Evolutionary conservation across 306 rosid species (phyloP).

Genomic region (Cicer yamashitae): DNA sequence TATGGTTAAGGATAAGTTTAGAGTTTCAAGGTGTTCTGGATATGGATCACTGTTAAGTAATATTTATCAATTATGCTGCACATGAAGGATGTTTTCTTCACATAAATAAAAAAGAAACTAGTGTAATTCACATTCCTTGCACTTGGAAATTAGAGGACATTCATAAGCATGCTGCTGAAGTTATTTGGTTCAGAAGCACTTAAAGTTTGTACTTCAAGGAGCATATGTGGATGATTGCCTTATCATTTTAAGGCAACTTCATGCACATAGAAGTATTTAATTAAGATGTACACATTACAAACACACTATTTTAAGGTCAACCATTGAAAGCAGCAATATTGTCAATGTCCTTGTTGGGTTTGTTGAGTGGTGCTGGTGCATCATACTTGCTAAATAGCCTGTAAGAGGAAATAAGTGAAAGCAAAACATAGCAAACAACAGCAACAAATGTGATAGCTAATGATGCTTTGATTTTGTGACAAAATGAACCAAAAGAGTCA

Average conservation of each 20-base stretch:
- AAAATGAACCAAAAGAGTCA: conserved; percentile 63
- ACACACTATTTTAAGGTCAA: conserved; percentile 24
- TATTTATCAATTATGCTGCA: not conserved
- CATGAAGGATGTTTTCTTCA: not conserved
- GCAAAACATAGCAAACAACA: conserved; percentile 58
- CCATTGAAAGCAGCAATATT: conserved; percentile 49
- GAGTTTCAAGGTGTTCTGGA: not conserved
- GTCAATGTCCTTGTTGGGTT: conserved; percentile 47
- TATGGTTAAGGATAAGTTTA: not conserved
- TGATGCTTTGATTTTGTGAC: conserved; percentile 69
- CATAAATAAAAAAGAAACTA: not conserved
- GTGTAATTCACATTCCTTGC: not conserved
- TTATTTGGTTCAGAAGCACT: not conserved
- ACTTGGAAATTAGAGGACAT: not conserved
- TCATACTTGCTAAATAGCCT: conserved; percentile 79
- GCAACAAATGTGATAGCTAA: conserved; percentile 61
- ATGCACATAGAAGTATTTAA: too few species aligned
- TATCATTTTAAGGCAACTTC: not conserved
- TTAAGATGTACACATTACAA: not conserved
- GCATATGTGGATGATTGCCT: not conserved
- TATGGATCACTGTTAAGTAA: not conserved
- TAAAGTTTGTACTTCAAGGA: conserved; percentile 1
- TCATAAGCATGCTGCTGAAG: not conserved
- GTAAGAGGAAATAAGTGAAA: conserved; percentile 83
- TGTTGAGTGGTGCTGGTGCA: conserved; percentile 59